phyloP scores from a whole-genome alignment of 192 early-diverging fungal genomes.

The Coemansia javaensis region DNA sequence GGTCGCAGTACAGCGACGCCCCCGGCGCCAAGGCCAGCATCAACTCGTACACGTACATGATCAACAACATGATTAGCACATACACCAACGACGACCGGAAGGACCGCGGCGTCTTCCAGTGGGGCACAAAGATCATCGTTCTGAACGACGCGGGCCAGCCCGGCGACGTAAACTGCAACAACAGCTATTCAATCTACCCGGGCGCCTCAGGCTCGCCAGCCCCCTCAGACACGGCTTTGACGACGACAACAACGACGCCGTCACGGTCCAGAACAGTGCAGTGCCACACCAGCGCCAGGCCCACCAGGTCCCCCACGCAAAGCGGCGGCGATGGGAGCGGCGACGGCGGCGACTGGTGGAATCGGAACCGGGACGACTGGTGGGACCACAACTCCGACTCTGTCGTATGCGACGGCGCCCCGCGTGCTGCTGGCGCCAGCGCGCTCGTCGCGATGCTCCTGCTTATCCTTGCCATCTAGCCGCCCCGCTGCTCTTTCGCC shows the following conservation, averaged over 20 bases:
- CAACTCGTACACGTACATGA: conserved; percentile 10
- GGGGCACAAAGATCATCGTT: conserved; percentile 3
- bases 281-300: no score
- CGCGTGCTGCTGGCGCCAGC: no score
- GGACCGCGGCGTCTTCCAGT: conserved; percentile 2
- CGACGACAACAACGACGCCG: not conserved
- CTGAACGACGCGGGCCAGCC: conserved; percentile 1
- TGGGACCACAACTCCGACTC: no score
- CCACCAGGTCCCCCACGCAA: no score
- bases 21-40: conserved; percentile 8
- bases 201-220: no score
- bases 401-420: no score
- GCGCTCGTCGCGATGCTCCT: no score
- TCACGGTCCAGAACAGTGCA: no score
- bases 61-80: not conserved
- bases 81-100: conserved; percentile 2
- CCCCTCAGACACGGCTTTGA: not conserved
- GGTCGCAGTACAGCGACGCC: not conserved
- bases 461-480: no score
- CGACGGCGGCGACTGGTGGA: not conserved
- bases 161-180: conserved; percentile 6
- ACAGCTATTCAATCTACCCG: conserved; percentile 1
- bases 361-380: no score
- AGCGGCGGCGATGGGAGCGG: not conserved
- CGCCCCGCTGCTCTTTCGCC: no score